Evolutionary conservation across 2,329 filamentous ascomycete genomes (phyloP), one percentile per base, ranked within the genome.

Genomic region (Exserohilum turcica): DNA sequence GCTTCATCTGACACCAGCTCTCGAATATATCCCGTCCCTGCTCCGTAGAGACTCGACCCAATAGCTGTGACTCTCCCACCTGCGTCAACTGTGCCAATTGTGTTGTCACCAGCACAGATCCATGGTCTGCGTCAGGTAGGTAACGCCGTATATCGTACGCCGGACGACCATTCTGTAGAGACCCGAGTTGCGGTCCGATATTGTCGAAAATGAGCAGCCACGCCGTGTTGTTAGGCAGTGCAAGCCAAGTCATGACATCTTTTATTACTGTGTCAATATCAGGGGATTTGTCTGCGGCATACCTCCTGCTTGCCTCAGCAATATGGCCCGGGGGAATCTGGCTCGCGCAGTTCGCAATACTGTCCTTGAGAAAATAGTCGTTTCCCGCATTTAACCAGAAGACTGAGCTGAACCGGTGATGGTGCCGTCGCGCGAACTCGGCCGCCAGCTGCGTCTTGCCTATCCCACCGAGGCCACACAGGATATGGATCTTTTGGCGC

Each of bases 391-490:
- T 59, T 8, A 68, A 57, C 63, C 60, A 66, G 40, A 65, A 58
- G 31, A 68, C 58, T 5, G 62, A 21, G 44, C 52, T 64, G 36
- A 63, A 68, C n/a, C 28, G 43, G 19, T 39, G 36, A 37, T 61
- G 51, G 46, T 65, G 53, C 45, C 50, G 56, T 19, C 56, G 56
- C n/a, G 58, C 60, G 39, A 65, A 68, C 52, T 66, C 60, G 2
- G 64, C 58, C 12, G 59, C 59, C 2, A 68, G 50, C 50, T 68
- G 62, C 27, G 64, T 66, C 52, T 68, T 68, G 45, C 64, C 64
- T 32, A 69, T 65, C 7, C 64, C 66, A 31, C 64, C 63, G 9
- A 67, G 60, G 5, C 64, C 60, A 32, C 46, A 55, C 18, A 68
- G 43, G 1, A 64, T 44, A n/a, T 56, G 37, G 18, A 52, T 56